phyloP scores from a whole-genome alignment of 495 filamentous ascomycete species.

The Geopyxis carbonaria region DNA sequence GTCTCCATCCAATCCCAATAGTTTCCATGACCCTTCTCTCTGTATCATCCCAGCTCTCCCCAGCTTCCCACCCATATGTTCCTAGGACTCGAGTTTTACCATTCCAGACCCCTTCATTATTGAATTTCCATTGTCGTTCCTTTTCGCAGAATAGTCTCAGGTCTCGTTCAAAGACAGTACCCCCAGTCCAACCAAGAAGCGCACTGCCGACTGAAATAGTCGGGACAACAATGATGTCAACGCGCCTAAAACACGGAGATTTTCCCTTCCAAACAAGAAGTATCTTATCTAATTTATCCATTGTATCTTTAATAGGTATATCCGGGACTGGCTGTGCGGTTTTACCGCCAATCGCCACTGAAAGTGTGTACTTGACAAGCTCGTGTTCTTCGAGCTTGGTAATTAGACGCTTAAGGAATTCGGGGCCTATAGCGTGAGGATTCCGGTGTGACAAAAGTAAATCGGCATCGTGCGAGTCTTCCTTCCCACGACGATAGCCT shows the following conservation, averaged over 20 bases:
- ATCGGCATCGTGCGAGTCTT: constrained; percentile 61
- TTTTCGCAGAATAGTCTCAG: constrained; percentile 64
- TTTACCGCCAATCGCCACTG: background rate
- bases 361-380: constrained; percentile 70
- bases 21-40: constrained; percentile 70
- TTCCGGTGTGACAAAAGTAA: constrained; percentile 60
- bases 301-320: constrained; percentile 31
- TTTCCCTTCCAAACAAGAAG: constrained; percentile 85
- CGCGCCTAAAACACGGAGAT: constrained; percentile 60
- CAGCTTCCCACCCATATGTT: constrained; percentile 28
- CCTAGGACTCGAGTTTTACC: constrained; percentile 46
- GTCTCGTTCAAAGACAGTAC: constrained; percentile 79
- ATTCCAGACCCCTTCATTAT: constrained; percentile 69
- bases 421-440: background rate
- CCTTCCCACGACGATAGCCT: constrained; percentile 71
- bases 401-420: constrained; percentile 50
- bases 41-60: constrained; percentile 33
- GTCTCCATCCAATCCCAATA: constrained; percentile 54
- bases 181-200: constrained; percentile 74
- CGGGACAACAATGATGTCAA: constrained; percentile 85
- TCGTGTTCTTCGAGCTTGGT: constrained; percentile 44
- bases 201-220: constrained; percentile 82
- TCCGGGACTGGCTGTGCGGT: constrained; percentile 15
- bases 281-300: constrained; percentile 80
- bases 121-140: constrained; percentile 62